Evolutionary conservation across 495 filamentous ascomycete species (phyloP), one percentile per base, ranked within the genome.

Genomic region (Immersiella caudata): DNA sequence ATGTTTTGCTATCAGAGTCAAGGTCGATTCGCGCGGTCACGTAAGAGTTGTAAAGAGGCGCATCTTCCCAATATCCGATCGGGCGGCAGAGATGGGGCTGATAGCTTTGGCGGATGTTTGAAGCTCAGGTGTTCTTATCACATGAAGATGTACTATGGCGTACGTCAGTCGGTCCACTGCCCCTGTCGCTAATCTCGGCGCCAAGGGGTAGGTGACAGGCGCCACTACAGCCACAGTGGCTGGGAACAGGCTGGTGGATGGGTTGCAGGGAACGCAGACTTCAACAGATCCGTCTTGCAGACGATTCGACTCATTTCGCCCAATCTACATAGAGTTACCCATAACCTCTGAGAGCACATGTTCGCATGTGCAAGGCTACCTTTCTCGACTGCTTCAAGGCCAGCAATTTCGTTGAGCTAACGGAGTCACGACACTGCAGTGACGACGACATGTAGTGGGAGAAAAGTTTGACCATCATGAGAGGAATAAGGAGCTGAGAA

Each of bases 101-200:
- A 20, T 5, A 50, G 11, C 36, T 50, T 46, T 46, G 14, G 25
- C 7, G 63, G 63, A 57, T 65, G 63, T 57, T 64, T 26, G 49
- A 52, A 61, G 27, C 29, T 64, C 60, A 26, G 40, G 46, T 36
- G 64, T 66, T 26, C 25, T 60, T 60, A 60, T 66, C 64, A 66
- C 64, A 66, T 66, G 64, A 59, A 66, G 64, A 51, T 66, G 52
- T 50, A 46, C 33, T 18, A 33, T 36, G 26, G 49, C 22, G 9
- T 21, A 61, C 29, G 35, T 33, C 59, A 49, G 33, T 26, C n/a
- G n/a, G n/a, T 25, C 40, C 61, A 54, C 46, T 25, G 50, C 40
- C 61, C 14, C 7, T 33, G 25, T 52, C 27, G 36, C 22, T 29
- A 18, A 22, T 46, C 25, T 14, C 56, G 57, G 26, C 57, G 26